Conservation (phyloP, 1,139 yeast species). For the Yamadazyma friedrichii region DNA sequence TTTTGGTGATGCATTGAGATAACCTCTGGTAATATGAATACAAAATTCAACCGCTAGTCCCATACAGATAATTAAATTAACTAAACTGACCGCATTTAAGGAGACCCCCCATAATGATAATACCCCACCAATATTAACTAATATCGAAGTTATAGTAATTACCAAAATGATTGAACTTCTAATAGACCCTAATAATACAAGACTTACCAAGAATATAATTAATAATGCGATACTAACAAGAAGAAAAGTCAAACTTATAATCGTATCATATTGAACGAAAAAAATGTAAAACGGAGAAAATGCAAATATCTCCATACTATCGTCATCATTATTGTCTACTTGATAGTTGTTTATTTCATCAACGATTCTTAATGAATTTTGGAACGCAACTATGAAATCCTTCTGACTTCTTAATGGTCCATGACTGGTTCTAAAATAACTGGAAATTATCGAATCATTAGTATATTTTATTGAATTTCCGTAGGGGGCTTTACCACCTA, state of each 20-base stretch:
- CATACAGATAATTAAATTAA: slow-evolving; percentile 82
- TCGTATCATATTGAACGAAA: slow-evolving; percentile 80
- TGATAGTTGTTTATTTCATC: slow-evolving; percentile 47
- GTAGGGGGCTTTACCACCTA: slow-evolving; percentile 95
- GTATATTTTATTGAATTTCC: slow-evolving; percentile 54
- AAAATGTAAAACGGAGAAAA: slow-evolving; percentile 91
- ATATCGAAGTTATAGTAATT: slow-evolving; percentile 59
- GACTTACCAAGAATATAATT: slow-evolving; percentile 54
- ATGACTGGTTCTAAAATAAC: slow-evolving; percentile 81
- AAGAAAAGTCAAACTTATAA: slow-evolving; percentile 54
- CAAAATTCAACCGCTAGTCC: slow-evolving; percentile 95
- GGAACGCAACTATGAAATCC: slow-evolving; percentile 81
- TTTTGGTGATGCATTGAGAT: slow-evolving; percentile 31
- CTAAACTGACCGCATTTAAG: slow-evolving; percentile 85
- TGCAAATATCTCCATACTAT: slow-evolving; percentile 58
- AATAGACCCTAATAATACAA: slow-evolving; percentile 64
- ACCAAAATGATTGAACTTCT: slow-evolving; percentile 57
- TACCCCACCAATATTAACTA: slow-evolving; percentile 74
- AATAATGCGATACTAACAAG: slow-evolving; percentile 56
- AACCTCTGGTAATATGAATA: slow-evolving; percentile 81
- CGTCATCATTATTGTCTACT: slow-evolving; percentile 25
- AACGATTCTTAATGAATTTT: slow-evolving; percentile 69
- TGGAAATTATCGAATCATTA: slow-evolving; percentile 45
- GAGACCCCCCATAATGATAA: slow-evolving; percentile 76
- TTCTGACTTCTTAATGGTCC: slow-evolving; percentile 74